Percentiles rank a stretch among this genome's conserved stretches.
These are phyloP conservation scores for Amesomyces nigricolor DNA, from an alignment of 2,329 filamentous ascomycete species.

Conservation along the genomic window DNA sequence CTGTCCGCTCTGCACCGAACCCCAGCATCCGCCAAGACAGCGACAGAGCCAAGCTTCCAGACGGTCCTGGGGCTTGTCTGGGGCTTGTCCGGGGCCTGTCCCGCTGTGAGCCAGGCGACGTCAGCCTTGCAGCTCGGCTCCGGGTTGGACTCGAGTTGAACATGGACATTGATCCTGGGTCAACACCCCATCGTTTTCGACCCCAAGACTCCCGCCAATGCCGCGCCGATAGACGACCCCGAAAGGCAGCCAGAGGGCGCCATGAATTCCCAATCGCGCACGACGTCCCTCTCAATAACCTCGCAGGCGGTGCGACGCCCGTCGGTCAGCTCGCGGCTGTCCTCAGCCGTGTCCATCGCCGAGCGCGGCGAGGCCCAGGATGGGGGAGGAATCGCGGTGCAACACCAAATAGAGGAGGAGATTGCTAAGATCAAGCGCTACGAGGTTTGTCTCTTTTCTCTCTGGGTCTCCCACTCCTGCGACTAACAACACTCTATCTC, in stretches of 20 bases:
- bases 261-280: conserved; percentile 47
- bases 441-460: conserved; percentile 48
- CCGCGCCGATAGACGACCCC: conserved; percentile 32
- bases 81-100: neutral
- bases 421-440: conserved; percentile 98
- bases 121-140: conserved; percentile 16
- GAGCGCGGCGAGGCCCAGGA: conserved; percentile 58
- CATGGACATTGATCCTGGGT: too few relatives aligned
- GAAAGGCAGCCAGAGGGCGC: conserved; percentile 25
- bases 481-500: conserved; percentile 13
- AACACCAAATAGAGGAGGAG: conserved; percentile 80
- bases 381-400: conserved; percentile 45
- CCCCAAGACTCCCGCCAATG: conserved; percentile 12
- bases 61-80: neutral
- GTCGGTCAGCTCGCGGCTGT: conserved; percentile 60
- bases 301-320: conserved; percentile 38
- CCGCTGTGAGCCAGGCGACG: neutral
- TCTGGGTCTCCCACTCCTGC: neutral
- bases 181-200: neutral
- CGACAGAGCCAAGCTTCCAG: neutral
- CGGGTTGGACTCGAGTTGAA: neutral
- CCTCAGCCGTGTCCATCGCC: conserved; percentile 59
- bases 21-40: neutral
- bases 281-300: conserved; percentile 48
- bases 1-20: neutral